Evolutionary conservation across 2,329 filamentous ascomycete species (phyloP), one percentile per base, ranked within the genome.

Genomic region (Lachnellula hyalina): DNA sequence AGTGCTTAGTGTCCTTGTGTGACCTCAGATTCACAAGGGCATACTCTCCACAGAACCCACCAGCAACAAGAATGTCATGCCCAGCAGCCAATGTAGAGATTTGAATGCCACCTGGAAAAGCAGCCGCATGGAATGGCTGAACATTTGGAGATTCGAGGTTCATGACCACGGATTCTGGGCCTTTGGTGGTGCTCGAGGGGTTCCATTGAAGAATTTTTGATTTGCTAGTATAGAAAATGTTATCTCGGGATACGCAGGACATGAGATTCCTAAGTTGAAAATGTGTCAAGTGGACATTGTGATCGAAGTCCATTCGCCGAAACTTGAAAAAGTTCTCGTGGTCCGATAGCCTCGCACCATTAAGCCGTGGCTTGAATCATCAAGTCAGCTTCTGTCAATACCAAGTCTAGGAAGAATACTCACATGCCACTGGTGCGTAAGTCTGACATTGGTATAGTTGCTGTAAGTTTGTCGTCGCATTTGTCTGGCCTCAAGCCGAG

Each of bases 251-350:
- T 5, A 79, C 74, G 62, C 78, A 79, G 2, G 80, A 81, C 19
- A 87, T 70, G 15, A 85, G 73, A 62, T 84, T 85, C 44, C 84
- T 80, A 12, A 87, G 73, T 65, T 87, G 84, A 57, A 86, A 87
- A 68, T 87, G 84, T n/a, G 81, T 73, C 17, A 86, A 68, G 57
- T 77, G 73, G 23, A 83, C 72, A 49, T 82, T 73, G 19, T 73
- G 73, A 46, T 76, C 74, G 42, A 85, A 73, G 57, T 80, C 74
- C 75, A 84, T 83, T 40, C 72, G 75, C 41, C 74, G 75, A 64
- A 85, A 87, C 49, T 76, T 75, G 64, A 85, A 85, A 65, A 78
- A 85, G 48, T 67, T 63, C 35, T 71, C 65, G 15, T 61, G 49
- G 46, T 70, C 61, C 2, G 21, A 17, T 50, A 64, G 49, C 28